Percentiles rank a stretch among this genome's conserved stretches.
Conservation (phyloP, 1,284 basidiomycete species). For the Peniophora sp. region DNA sequence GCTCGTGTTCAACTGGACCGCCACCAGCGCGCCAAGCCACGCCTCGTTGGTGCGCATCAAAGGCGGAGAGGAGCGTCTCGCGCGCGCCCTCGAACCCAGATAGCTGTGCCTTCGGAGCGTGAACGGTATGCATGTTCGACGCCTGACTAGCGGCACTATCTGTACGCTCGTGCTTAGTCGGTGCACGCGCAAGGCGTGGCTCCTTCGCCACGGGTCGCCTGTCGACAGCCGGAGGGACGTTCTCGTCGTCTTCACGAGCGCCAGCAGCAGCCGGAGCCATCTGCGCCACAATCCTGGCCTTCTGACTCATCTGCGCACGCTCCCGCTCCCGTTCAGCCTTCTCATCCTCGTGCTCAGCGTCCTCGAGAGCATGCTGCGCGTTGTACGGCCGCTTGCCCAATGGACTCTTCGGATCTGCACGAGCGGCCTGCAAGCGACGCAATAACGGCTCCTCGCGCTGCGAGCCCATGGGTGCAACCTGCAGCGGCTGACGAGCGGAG, state of each 20-base stretch:
- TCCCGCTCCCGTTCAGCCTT: slow-evolving; percentile 65
- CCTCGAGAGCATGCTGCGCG: slow-evolving; percentile 22
- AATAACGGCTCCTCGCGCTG: slow-evolving; percentile 46
- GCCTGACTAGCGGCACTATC: too few species aligned
- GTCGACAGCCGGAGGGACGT: slow-evolving; percentile 25
- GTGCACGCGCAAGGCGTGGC: neutral
- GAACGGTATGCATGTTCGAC: slow-evolving; percentile 5
- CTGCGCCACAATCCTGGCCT: slow-evolving; percentile 83
- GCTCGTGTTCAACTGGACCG: slow-evolving; percentile 48
- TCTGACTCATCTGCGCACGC: slow-evolving; percentile 42
- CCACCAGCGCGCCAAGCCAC: slow-evolving; percentile 59
- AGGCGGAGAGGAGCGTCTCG: slow-evolving; percentile 59
- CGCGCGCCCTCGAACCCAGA: slow-evolving; percentile 60
- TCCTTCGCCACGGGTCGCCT: neutral
- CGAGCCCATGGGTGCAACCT: slow-evolving; percentile 50
- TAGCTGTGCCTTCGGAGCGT: slow-evolving; percentile 17
- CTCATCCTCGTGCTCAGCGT: slow-evolving; percentile 35
- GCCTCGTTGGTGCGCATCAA: slow-evolving; percentile 55
- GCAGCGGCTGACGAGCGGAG: slow-evolving; percentile 82
- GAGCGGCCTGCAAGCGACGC: slow-evolving; percentile 44
- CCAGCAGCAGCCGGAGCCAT: slow-evolving; percentile 57
- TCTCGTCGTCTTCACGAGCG: slow-evolving; percentile 35
- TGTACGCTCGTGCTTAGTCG: neutral
- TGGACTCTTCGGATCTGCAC: slow-evolving; percentile 30
- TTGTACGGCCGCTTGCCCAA: slow-evolving; percentile 34